phyloP scores from a whole-genome alignment of 306 rosid species.

The Canavalia ensiformis region DNA sequence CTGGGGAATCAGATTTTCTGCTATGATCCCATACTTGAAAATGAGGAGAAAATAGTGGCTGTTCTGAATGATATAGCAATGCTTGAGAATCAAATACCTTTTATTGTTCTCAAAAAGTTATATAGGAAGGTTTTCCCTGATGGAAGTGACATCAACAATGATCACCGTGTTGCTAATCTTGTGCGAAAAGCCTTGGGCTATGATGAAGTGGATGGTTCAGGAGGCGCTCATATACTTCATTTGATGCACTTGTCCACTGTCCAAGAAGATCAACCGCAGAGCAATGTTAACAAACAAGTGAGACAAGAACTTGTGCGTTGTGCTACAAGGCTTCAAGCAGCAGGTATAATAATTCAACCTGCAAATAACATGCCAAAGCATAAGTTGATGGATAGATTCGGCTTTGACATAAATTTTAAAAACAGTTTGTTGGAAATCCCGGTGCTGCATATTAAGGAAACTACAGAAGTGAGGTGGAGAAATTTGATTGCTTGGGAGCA shows the following conservation, averaged over 20 bases:
- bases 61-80: conserved; percentile 44
- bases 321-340: conserved; percentile 31
- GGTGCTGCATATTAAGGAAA: neutral
- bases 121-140: neutral
- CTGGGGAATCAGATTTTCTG: too few species aligned
- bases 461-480: conserved; percentile 33
- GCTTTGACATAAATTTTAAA: neutral
- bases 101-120: conserved; percentile 26
- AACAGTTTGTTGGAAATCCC: neutral
- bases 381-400: neutral
- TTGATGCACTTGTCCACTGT: conserved; percentile 24
- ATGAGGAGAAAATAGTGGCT: neutral
- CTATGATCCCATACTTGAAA: conserved; percentile 14
- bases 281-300: neutral
- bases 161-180: neutral
- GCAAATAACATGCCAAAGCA: too few species aligned
- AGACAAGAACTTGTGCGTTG: conserved; percentile 5
- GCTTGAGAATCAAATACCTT: conserved; percentile 38
- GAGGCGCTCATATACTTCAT: conserved; percentile 35
- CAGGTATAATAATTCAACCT: conserved; percentile 3
- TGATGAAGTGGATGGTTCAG: neutral
- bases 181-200: neutral
- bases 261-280: too few species aligned
- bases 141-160: neutral
- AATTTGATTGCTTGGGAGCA: conserved; percentile 23